A percentile compares a stretch with the other conserved stretches of the same genome.
Conservation (phyloP, 148 eudicot species). For the Vaccinium macrocarpon region DNA sequence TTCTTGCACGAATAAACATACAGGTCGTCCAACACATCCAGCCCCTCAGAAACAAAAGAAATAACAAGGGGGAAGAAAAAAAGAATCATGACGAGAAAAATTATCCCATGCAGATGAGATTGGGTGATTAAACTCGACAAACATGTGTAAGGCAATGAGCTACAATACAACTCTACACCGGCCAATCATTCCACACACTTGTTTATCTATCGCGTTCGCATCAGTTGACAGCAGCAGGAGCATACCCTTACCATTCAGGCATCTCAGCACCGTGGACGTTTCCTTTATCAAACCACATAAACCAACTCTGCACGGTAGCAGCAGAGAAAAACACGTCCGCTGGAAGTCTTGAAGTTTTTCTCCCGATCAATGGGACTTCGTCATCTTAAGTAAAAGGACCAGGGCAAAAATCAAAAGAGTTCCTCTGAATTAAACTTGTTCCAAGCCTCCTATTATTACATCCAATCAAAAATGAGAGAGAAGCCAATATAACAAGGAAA, state of each 20-base stretch:
- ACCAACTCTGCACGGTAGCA: background rate
- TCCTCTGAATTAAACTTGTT: conserved; percentile 13
- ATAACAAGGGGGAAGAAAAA: background rate
- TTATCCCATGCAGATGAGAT: background rate
- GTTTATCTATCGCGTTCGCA: background rate
- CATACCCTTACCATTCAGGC: background rate
- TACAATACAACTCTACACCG: background rate
- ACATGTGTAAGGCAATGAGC: background rate
- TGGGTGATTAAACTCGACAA: background rate
- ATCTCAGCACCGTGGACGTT: background rate
- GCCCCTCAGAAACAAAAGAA: background rate
- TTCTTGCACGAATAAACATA: background rate
- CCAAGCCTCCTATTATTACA: conserved; percentile 18
- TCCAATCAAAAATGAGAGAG: conserved; percentile 10
- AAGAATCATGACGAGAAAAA: background rate
- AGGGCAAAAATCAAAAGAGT: background rate
- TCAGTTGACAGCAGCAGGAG: conserved; percentile 1
- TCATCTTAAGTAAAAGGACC: background rate
- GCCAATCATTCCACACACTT: background rate
- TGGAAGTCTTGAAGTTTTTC: background rate
- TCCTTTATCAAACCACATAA: background rate
- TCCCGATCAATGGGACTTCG: background rate
- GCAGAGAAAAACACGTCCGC: background rate
- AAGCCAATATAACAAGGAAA: background rate
- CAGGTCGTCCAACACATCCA: background rate